A percentile compares a stretch with the other conserved stretches of the same genome.
phyloP scores from a whole-genome alignment of 768 basidiomycete species.

The Macrolepiota fuliginosa region DNA sequence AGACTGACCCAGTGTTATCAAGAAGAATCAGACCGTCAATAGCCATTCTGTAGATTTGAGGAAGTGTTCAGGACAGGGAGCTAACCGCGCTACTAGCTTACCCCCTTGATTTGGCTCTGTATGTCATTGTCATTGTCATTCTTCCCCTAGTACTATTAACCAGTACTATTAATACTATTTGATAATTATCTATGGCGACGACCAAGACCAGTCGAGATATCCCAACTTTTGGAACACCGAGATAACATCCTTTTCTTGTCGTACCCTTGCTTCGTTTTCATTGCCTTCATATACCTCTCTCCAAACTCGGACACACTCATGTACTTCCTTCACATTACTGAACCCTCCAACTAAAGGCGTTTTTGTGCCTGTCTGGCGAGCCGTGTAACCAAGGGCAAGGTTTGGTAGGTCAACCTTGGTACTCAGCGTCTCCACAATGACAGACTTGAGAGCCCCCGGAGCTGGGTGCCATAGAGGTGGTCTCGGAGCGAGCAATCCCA shows the following conservation, averaged over 20 bases:
- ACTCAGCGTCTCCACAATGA: conserved; percentile 36
- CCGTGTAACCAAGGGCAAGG: conserved; percentile 73
- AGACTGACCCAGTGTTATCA: conserved; percentile 67
- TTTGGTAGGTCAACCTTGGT: conserved; percentile 48
- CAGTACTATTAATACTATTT: too few relatives aligned
- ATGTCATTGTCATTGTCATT: not conserved
- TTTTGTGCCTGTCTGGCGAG: conserved; percentile 43
- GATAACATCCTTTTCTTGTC: conserved; percentile 43
- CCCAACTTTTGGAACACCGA: conserved; percentile 47
- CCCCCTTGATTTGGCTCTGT: not conserved
- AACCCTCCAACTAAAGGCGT: conserved; percentile 74
- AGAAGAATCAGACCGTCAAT: conserved; percentile 83
- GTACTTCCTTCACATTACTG: conserved; percentile 69
- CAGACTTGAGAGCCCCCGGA: conserved; percentile 43
- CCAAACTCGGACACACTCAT: conserved; percentile 71
- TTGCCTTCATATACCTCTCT: conserved; percentile 45
- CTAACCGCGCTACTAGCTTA: not conserved
- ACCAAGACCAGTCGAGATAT: conserved; percentile 71
- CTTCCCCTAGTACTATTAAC: not conserved
- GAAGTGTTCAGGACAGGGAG: not conserved
- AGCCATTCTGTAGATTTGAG: conserved; percentile 44
- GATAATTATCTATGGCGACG: conserved; percentile 40
- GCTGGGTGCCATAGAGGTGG: conserved; percentile 81
- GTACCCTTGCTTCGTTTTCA: conserved; percentile 30
- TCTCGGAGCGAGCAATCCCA: conserved; percentile 67